Evolutionary conservation across 495 filamentous ascomycete species (phyloP).

Genomic region (Aspergillus sparsus): DNA sequence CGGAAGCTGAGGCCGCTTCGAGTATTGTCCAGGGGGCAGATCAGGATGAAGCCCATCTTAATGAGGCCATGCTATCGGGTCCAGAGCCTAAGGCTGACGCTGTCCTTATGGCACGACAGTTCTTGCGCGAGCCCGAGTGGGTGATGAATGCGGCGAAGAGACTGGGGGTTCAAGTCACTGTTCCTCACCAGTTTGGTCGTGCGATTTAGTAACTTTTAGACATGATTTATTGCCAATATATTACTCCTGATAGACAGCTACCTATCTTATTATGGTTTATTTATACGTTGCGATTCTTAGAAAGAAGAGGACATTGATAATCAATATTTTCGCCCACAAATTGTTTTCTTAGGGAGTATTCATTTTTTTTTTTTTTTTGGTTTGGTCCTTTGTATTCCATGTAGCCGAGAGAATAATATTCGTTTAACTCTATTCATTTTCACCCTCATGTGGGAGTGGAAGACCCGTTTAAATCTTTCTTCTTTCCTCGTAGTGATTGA

Average conservation of each 20-base stretch:
- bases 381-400: too few species aligned
- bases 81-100: conserved; percentile 57
- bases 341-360: too few species aligned
- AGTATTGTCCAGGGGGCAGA: conserved; percentile 56
- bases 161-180: conserved; percentile 57
- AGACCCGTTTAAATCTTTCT: conserved; percentile 49
- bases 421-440: conserved; percentile 18
- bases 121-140: conserved; percentile 68
- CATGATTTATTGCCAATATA: neutral
- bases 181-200: conserved; percentile 54
- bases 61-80: conserved; percentile 35
- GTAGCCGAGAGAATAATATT: neutral
- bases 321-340: too few species aligned
- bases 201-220: conserved; percentile 12
- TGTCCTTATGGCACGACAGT: conserved; percentile 65
- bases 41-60: conserved; percentile 48
- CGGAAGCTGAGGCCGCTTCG: conserved; percentile 59
- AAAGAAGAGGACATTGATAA: neutral
- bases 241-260: neutral
- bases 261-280: neutral
- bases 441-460: conserved; percentile 38
- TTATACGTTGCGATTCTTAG: neutral
- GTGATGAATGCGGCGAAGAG: conserved; percentile 59
- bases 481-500: conserved; percentile 74
- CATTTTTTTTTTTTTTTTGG: too few species aligned